Evolutionary conservation across 1,284 basidiomycete species (phyloP), one percentile per base, ranked within the genome.

Genomic region (Moesziomyces sp.): DNA sequence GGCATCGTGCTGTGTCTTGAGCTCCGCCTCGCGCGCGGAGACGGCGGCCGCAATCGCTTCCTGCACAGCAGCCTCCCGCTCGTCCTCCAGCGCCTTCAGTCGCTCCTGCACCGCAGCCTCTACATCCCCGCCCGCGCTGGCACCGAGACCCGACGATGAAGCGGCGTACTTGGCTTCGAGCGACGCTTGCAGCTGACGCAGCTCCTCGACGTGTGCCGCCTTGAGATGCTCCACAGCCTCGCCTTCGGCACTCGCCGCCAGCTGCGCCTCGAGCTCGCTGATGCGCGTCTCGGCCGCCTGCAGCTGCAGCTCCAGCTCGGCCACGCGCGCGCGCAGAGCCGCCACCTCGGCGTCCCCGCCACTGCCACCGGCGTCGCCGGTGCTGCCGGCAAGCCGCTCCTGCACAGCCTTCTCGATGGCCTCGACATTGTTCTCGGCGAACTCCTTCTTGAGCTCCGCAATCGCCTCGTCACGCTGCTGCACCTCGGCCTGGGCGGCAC

Each of bases 221-320:
- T 75, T 69, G 46, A 80, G 60, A 33, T 73, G 47, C 7, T 62
- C 64, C 21, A 76, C 28, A 40, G 69, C 71, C 2, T 60, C 23
- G 1, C 26, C 44, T n/a, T 61, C 51, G 43, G 38, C 35, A 9
- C 62, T 33, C 30, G 30, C 47, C 11, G 53, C 61, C 10, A 79
- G 73, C 46, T 74, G 59, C 6, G 59, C 65, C 28, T 77, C 68
- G 21, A 70, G 69, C 51, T 77, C 68, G 40, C 64, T 45, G 51
- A 78, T 77, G 44, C 59, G 57, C 21, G 53, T 47, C 43, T 74
- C 68, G 50, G 78, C 60, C 11, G 67, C 61, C 28, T 48, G 28
- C n/a, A 82, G 56, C 42, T 77, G 74, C 16, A 28, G 61, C 45
- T 83, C 74, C 14, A 83, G 72, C 57, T 83, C 81, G 4, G 69